Conservation (phyloP, 495 filamentous ascomycete species). For the Aspergillus haitiensis region DNA sequence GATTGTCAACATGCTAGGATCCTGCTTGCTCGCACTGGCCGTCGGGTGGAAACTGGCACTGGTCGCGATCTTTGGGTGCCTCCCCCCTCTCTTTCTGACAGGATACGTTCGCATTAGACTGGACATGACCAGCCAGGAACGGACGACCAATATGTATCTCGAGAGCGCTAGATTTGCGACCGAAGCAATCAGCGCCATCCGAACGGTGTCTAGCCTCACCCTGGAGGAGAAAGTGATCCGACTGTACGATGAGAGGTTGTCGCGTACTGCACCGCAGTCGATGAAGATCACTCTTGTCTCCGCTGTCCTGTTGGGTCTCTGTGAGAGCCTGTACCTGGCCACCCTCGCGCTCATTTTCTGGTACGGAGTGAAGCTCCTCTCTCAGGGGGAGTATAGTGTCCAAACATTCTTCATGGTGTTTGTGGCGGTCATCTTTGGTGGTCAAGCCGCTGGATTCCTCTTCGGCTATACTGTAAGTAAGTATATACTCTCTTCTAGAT, state of each 20-base stretch:
- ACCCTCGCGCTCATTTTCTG: slow-evolving; percentile 11
- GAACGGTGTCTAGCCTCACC: slow-evolving; percentile 55
- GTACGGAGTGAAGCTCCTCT: slow-evolving; percentile 30
- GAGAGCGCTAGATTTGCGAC: slow-evolving; percentile 53
- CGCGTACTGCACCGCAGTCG: slow-evolving; percentile 34
- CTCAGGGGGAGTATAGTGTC: slow-evolving; percentile 44
- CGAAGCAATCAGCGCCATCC: slow-evolving; percentile 55
- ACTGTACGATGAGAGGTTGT: slow-evolving; percentile 20
- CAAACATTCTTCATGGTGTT: slow-evolving; percentile 54
- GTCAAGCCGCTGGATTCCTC: slow-evolving; percentile 49
- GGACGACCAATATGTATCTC: slow-evolving; percentile 45
- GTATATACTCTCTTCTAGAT: not conserved
- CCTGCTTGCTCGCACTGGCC: slow-evolving; percentile 24
- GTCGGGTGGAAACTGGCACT: slow-evolving; percentile 60
- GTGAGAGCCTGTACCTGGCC: not conserved
- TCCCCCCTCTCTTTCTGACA: slow-evolving; percentile 52
- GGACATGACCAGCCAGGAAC: not conserved
- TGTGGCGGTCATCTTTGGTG: slow-evolving; percentile 53
- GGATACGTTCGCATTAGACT: slow-evolving; percentile 48
- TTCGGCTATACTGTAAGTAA: slow-evolving; percentile 35
- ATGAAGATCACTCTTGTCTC: not conserved
- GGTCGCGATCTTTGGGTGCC: slow-evolving; percentile 46
- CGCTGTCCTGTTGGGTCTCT: not conserved
- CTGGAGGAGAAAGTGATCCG: slow-evolving; percentile 49
- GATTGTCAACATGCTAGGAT: slow-evolving; percentile 46